Evolutionary conservation across 192 early-diverging fungal genomes (phyloP), one percentile per base, ranked within the genome.

Genomic region (Dispira simplex): DNA sequence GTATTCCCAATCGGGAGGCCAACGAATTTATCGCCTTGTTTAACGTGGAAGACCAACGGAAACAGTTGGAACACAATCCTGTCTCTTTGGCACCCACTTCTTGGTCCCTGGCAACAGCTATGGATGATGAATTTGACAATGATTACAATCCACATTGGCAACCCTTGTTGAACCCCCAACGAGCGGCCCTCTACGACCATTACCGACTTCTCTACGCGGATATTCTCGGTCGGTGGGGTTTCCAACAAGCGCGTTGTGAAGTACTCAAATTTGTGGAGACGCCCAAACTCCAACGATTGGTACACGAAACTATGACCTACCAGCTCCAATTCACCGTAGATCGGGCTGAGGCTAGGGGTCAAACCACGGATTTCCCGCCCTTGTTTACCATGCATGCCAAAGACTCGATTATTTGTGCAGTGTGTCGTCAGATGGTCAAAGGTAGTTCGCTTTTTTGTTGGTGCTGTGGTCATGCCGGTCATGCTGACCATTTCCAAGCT

Each of bases 131-230:
- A 16, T 39, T 58, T 11, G 56, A 58, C 32, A 58, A n/a, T n/a
- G 56, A 58, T n/a, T 58, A 58, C 8, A 58, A 58, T n/a, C 56
- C 56, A 21, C n/a, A 27, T 27, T 58, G 56, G 56, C 8, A 58
- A 26, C 56, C 56, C 8, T 27, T 58, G 18, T 8, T 58, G 56
- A 39, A 58, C 56, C 56, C 56, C 5, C 56, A 27, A 16, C 26
- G 18, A 26, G 27, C 56, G 8, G 56, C 56, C n/a, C 25, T n/a
- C 11, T 27, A 39, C 16, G 56, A 58, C 27, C 56, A 58, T 39
- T 58, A 58, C 26, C 56, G 56, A 11, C 26, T 58, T 11, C 0
- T 58, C 27, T 58, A 58, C 16, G 56, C 56, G 8, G 56, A 58
- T 18, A 58, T 58, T 11, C 27, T 58, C 12, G 26, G 16, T 39